Conservation (phyloP, 2,329 filamentous ascomycete species). For the Pseudocercospora cruenta region DNA sequence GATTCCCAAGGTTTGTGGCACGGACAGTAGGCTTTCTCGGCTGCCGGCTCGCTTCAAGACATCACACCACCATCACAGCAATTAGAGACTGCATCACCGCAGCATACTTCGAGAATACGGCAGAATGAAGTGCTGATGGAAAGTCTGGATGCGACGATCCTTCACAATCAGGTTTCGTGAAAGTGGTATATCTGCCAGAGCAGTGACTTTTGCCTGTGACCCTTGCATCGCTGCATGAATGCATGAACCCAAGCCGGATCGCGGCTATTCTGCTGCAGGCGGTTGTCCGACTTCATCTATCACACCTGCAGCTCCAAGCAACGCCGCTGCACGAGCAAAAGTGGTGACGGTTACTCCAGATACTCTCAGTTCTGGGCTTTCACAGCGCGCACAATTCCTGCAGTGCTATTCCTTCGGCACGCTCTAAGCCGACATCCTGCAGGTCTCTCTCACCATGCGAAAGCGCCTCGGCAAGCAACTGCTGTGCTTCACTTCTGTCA, state of each 20-base stretch:
- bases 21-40: too few relatives aligned
- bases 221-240: background rate
- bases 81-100: background rate
- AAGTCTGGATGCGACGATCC: background rate
- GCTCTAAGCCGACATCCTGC: too few relatives aligned
- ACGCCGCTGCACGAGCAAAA: background rate
- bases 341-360: background rate
- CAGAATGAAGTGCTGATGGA: background rate
- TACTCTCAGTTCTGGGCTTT: background rate
- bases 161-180: background rate
- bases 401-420: too few relatives aligned
- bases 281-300: background rate
- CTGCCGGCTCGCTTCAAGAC: background rate
- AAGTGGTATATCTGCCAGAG: too few relatives aligned
- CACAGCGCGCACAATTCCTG: background rate
- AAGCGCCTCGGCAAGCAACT: too few relatives aligned
- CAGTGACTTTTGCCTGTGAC: background rate
- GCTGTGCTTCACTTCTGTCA: too few relatives aligned
- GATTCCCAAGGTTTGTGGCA: too few relatives aligned
- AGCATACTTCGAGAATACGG: background rate
- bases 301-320: background rate
- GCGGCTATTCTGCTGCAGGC: background rate
- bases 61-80: background rate
- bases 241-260: background rate
- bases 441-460: too few relatives aligned